Conservation (phyloP, 1,139 yeast genomes). For the Yarrowia galli region DNA sequence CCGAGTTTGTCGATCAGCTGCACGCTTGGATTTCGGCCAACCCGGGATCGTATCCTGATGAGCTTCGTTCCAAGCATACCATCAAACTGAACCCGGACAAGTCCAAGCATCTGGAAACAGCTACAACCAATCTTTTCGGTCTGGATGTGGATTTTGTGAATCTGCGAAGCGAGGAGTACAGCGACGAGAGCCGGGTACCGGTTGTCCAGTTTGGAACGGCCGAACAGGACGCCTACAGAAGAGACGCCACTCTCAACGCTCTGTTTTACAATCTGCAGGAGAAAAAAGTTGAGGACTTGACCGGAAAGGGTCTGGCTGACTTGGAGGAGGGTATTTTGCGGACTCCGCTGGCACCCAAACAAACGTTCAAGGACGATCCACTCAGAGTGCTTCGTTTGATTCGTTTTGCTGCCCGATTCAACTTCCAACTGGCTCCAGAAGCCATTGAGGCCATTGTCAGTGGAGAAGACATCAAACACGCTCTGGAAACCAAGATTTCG, state of each 20-base stretch:
- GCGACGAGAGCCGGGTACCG: conserved; percentile 84
- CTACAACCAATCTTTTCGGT: conserved; percentile 84
- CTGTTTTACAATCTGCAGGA: conserved; percentile 81
- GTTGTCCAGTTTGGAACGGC: conserved; percentile 78
- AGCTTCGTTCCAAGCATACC: conserved; percentile 68
- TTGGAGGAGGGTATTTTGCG: conserved; percentile 72
- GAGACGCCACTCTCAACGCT: conserved; percentile 94
- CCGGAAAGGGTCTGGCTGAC: conserved; percentile 76
- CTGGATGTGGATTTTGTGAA: conserved; percentile 92
- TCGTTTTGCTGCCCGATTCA: conserved; percentile 82
- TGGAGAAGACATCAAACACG: conserved; percentile 61
- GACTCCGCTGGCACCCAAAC: conserved; percentile 84
- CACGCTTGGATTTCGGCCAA: conserved; percentile 58
- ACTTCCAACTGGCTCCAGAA: conserved; percentile 66
- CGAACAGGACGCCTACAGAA: conserved; percentile 83
- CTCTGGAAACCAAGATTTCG: conserved; percentile 77
- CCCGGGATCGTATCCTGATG: conserved; percentile 54
- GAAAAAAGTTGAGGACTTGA: conserved; percentile 79
- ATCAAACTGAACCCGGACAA: conserved; percentile 93
- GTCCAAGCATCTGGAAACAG: conserved; percentile 94
- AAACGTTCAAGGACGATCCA: conserved; percentile 94
- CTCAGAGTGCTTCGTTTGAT: conserved; percentile 82
- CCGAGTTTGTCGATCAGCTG: conserved; percentile 76
- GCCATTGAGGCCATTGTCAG: conserved; percentile 70
- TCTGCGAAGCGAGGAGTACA: conserved; percentile 83